Percentiles rank a stretch among this genome's conserved stretches.
Evolutionary conservation across 495 filamentous ascomycete species (phyloP).

Genomic region (Lentithecium fluviatile): DNA sequence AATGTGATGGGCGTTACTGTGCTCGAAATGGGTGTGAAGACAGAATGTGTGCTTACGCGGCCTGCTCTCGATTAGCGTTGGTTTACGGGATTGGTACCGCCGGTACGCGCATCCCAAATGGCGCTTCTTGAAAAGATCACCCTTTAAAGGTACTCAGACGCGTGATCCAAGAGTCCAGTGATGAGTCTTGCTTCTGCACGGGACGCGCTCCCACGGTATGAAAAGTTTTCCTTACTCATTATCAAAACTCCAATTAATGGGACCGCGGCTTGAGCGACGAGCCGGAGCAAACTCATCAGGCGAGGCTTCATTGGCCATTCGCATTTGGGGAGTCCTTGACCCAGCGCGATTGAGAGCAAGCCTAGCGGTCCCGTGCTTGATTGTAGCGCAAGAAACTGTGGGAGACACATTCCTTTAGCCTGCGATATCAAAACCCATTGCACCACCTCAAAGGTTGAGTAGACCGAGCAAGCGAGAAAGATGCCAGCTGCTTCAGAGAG

Average conservation of each 20-base stretch:
- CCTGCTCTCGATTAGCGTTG: slow-evolving; percentile 1
- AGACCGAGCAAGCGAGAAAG: slow-evolving; percentile 16
- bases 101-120: too few species aligned
- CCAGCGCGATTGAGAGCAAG: slow-evolving; percentile 12
- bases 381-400: slow-evolving; percentile 26
- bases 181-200: too few species aligned
- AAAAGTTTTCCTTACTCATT: slow-evolving; percentile 16
- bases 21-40: slow-evolving; percentile 10
- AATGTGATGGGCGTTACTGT: slow-evolving; percentile 11
- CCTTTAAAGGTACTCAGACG: too few species aligned
- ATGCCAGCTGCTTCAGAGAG: slow-evolving; percentile 19
- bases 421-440: slow-evolving; percentile 29
- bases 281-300: slow-evolving; percentile 13
- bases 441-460: slow-evolving; percentile 29
- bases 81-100: not conserved
- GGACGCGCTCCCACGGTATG: too few species aligned
- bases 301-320: slow-evolving; percentile 25
- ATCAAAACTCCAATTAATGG: slow-evolving; percentile 22
- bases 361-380: slow-evolving; percentile 21
- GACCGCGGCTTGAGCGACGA: slow-evolving; percentile 15
- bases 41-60: slow-evolving; percentile 13
- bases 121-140: too few species aligned
- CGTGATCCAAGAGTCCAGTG: too few species aligned
- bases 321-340: slow-evolving; percentile 3
- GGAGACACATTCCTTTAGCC: slow-evolving; percentile 16